These are phyloP conservation scores for Dothidotthia symphoricarpi DNA, from an alignment of 2,329 filamentous ascomycete species.

Conservation along the genomic window DNA sequence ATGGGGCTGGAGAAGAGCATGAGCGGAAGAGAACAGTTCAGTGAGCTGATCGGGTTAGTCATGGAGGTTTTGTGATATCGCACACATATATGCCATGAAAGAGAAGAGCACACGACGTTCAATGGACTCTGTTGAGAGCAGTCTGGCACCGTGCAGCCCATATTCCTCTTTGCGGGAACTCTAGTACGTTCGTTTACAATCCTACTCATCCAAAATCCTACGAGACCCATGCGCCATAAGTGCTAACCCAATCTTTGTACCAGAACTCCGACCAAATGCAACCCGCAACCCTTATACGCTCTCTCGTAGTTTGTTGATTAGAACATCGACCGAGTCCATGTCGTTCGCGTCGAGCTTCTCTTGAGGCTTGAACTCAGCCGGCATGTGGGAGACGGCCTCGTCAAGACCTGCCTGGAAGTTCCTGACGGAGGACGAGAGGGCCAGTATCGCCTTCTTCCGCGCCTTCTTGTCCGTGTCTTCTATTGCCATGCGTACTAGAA, in stretches of 20 bases:
- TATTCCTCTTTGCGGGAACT: neutral
- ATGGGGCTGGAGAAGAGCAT: conserved; percentile 55
- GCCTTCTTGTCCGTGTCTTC: conserved; percentile 62
- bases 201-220: neutral
- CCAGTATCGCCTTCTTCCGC: conserved; percentile 84
- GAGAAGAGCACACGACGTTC: neutral
- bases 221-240: conserved; percentile 11
- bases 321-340: conserved; percentile 79
- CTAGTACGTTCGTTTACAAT: neutral
- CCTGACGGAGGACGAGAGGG: conserved; percentile 78
- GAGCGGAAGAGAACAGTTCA: conserved; percentile 49
- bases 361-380: conserved; percentile 58
- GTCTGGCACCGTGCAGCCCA: too few relatives aligned
- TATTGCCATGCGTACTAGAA: conserved; percentile 64
- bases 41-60: conserved; percentile 45
- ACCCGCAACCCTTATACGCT: conserved; percentile 12
- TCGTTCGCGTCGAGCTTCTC: conserved; percentile 73
- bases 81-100: neutral
- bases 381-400: conserved; percentile 64
- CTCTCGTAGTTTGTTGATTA: conserved; percentile 63
- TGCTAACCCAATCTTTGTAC: conserved; percentile 22
- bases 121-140: too few relatives aligned
- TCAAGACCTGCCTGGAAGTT: conserved; percentile 81
- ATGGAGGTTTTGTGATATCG: conserved; percentile 35
- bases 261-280: conserved; percentile 28